phyloP scores from a whole-genome alignment of 768 basidiomycete species.

The Trametes villosa region DNA sequence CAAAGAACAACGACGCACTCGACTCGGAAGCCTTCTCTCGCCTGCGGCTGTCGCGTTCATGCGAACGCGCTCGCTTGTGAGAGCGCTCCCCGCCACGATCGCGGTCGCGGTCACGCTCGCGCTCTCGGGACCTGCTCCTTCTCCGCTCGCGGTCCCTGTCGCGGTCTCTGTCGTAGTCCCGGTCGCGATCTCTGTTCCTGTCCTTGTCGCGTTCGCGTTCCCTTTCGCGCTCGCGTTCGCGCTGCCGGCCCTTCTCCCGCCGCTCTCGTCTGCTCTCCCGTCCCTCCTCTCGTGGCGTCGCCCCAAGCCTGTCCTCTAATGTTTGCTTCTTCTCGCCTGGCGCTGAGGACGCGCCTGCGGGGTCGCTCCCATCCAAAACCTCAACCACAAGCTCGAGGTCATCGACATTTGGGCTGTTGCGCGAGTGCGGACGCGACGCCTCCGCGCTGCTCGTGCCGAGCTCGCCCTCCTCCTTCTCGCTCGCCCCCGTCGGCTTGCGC shows the following conservation, averaged over 20 bases:
- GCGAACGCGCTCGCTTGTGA: constrained; percentile 11
- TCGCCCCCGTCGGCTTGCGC: constrained; percentile 12
- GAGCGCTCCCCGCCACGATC: constrained; percentile 8
- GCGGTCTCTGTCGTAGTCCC: not conserved
- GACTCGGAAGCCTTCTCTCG: not conserved
- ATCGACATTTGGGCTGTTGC: constrained; percentile 6
- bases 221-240: constrained; percentile 1
- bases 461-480: constrained; percentile 30
- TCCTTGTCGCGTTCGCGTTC: constrained; percentile 4
- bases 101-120: constrained; percentile 5
- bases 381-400: not conserved
- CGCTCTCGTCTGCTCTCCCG: constrained; percentile 4
- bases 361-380: not conserved
- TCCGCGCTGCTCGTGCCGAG: constrained; percentile 20
- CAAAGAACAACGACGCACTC: constrained; percentile 44
- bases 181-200: constrained; percentile 3
- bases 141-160: constrained; percentile 4
- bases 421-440: constrained; percentile 23
- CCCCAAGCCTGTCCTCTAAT: not conserved
- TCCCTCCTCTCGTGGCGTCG: not conserved
- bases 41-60: constrained; percentile 9
- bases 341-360: not conserved
- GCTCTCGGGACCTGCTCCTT: constrained; percentile 11
- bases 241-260: constrained; percentile 4
- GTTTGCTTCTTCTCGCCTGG: not conserved